Evolutionary conservation across 1,284 basidiomycete species (phyloP), one percentile per base, ranked within the genome.

Genomic region (Ustilago cynodontis): DNA sequence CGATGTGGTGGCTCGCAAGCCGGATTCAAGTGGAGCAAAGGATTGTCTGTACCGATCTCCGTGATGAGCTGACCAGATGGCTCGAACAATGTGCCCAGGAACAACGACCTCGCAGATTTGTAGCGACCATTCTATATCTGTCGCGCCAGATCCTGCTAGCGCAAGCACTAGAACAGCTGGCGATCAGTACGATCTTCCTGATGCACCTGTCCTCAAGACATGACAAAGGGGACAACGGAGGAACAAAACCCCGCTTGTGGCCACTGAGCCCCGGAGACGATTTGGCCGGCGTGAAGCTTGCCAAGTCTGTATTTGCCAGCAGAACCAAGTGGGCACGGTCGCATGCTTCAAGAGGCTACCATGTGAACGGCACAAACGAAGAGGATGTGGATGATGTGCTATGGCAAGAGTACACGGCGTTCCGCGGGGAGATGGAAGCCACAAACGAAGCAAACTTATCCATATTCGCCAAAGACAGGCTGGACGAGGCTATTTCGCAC

Each of bases 1-100:
- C 41, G 22, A 76, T 76, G 73, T 76, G 73, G 73, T 76, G 73
- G 73, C 68, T 76, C 18, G 68, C 60, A 20, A 65, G 65, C 35
- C 73, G 73, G 20, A 67, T 76, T n/a, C 73, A 76, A 51, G 50
- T 45, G 22, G 73, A 76, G 52, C 73, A 76, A 45, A 37, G 26
- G 11, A n/a, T 61, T 18, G 73, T 76, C 18, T 76, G 68, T 57
- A 58, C 55, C 37, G 68, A 71, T 33, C 65, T 76, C 13, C 58
- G 58, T 6, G 53, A 68, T n/a, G 73, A 76, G 58, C 61, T 76
- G 16, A 56, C 57, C 37, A 66, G 31, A 13, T 54, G 43, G 58
- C 57, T 71, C 35, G 50, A 64, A 37, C 39, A 28, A n/a, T 31
- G 52, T 2, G 0, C 54, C 13, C 53, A 37, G 13, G 59, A 62